These are phyloP conservation scores for Tremellales sp. DNA, from an alignment of 1,284 basidiomycete genomes.

Conservation along the genomic window DNA sequence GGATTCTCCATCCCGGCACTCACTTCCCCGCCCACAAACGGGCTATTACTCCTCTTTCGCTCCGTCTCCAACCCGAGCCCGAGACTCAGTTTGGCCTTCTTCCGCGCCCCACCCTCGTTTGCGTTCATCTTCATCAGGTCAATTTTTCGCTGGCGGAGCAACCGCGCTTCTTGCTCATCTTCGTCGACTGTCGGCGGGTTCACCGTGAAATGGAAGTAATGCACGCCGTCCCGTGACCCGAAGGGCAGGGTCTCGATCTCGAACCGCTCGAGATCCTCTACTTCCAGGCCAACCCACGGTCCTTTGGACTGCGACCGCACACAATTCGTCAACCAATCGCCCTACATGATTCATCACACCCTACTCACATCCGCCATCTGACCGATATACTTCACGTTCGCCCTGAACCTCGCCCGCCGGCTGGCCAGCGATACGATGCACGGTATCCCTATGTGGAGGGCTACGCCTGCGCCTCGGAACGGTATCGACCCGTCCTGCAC, in stretches of 20 bases:
- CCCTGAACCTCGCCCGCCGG: slow-evolving; percentile 75
- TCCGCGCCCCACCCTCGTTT: too few species aligned
- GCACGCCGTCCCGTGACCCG: slow-evolving; percentile 25
- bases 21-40: slow-evolving; percentile 15
- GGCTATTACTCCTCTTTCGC: slow-evolving; percentile 15
- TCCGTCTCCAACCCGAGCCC: slow-evolving; percentile 6
- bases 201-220: slow-evolving; percentile 34
- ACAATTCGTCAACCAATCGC: too few species aligned
- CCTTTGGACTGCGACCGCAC: slow-evolving; percentile 49
- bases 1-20: slow-evolving; percentile 19
- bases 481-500: slow-evolving; percentile 18
- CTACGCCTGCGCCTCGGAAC: slow-evolving; percentile 55
- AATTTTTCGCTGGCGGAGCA: slow-evolving; percentile 19
- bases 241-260: slow-evolving; percentile 25
- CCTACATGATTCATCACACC: not conserved
- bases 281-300: slow-evolving; percentile 88
- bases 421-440: slow-evolving; percentile 71
- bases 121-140: slow-evolving; percentile 16
- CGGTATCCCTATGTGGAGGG: slow-evolving; percentile 80
- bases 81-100: slow-evolving; percentile 1
- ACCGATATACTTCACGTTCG: slow-evolving; percentile 82
- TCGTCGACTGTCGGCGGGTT: not conserved
- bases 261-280: slow-evolving; percentile 59
- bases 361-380: slow-evolving; percentile 66
- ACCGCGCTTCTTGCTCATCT: slow-evolving; percentile 4